Evolutionary conservation across 1,139 yeast genomes (phyloP).

Genomic region (Candida sp.): DNA sequence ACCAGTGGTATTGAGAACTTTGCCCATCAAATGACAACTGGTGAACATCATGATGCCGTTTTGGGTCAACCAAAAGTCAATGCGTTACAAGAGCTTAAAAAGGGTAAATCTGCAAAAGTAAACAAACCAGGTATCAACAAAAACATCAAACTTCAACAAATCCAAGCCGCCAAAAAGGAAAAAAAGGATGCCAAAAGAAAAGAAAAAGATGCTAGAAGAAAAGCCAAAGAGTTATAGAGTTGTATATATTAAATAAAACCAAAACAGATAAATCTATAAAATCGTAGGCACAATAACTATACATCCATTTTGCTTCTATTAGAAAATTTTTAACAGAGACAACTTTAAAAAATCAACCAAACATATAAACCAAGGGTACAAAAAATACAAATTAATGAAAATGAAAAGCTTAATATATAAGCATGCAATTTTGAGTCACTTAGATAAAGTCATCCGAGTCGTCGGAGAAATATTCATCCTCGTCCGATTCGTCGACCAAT

Average conservation of each 20-base stretch:
- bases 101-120: slow-evolving; percentile 17
- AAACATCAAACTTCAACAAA: slow-evolving; percentile 2
- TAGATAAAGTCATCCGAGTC: slow-evolving; percentile 57
- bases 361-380: slow-evolving; percentile 3
- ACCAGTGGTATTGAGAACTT: slow-evolving; percentile 83
- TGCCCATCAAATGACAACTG: slow-evolving; percentile 79
- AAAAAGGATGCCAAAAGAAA: slow-evolving; percentile 6
- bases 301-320: slow-evolving; percentile 1
- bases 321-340: slow-evolving; percentile 1
- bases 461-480: slow-evolving; percentile 79
- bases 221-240: background rate
- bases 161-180: slow-evolving; percentile 9
- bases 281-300: background rate
- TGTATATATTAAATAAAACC: background rate
- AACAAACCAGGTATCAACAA: slow-evolving; percentile 13
- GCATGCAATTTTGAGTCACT: slow-evolving; percentile 5
- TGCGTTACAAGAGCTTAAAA: slow-evolving; percentile 67
- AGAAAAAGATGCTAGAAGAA: background rate
- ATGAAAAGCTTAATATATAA: background rate
- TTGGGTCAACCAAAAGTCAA: slow-evolving; percentile 67
- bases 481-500: slow-evolving; percentile 85
- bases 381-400: slow-evolving; percentile 1
- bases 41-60: slow-evolving; percentile 65
- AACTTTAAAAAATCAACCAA: slow-evolving; percentile 3
- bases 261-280: background rate